Evolutionary conservation across 352 stramenopile genomes (phyloP).

Genomic region (Blastocystis sp.): DNA sequence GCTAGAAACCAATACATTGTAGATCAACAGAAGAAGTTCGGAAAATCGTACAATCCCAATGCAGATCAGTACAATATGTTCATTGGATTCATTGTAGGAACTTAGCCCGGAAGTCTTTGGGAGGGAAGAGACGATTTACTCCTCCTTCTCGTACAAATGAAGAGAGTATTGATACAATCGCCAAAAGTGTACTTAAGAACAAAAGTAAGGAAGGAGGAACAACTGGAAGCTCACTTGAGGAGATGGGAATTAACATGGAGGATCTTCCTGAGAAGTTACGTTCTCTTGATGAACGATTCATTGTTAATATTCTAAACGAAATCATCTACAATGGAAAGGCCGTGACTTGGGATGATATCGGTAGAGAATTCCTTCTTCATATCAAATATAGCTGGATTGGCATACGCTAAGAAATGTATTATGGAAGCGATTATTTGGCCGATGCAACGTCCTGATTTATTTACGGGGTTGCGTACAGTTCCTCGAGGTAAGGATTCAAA

Average conservation of each 20-base stretch:
- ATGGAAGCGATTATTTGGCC: slow-evolving; percentile 96
- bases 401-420: slow-evolving; percentile 91
- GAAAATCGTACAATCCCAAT: neutral
- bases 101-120: neutral
- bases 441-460: slow-evolving; percentile 91
- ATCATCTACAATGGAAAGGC: slow-evolving; percentile 85
- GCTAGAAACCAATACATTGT: slow-evolving; percentile 38
- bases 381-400: slow-evolving; percentile 74
- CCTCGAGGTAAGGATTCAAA: slow-evolving; percentile 67
- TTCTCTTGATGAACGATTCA: slow-evolving; percentile 16
- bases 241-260: slow-evolving; percentile 38
- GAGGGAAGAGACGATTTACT: slow-evolving; percentile 38
- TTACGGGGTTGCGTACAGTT: slow-evolving; percentile 83
- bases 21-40: slow-evolving; percentile 38
- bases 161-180: neutral
- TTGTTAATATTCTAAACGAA: slow-evolving; percentile 73
- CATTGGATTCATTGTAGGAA: neutral
- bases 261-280: slow-evolving; percentile 44
- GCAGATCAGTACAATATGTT: neutral
- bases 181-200: neutral
- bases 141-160: neutral
- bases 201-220: neutral
- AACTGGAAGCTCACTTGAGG: neutral
- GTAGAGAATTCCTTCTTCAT: slow-evolving; percentile 63
- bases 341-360: slow-evolving; percentile 92